phyloP scores from a whole-genome alignment of 352 stramenopile species.

The Phytophthora colocasiae region DNA sequence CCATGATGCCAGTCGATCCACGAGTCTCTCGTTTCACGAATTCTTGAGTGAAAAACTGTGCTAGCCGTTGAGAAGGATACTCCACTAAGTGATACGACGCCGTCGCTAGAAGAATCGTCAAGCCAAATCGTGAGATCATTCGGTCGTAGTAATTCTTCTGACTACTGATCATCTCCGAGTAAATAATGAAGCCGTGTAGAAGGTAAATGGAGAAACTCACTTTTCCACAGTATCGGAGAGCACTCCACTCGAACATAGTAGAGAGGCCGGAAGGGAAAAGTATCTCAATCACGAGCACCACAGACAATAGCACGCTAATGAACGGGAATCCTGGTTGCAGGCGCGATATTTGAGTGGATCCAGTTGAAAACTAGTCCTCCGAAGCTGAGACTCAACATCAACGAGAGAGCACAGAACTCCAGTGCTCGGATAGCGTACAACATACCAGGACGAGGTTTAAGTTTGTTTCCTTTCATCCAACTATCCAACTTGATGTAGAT shows the following conservation, averaged over 20 bases:
- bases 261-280: conserved; percentile 32
- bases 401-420: conserved; percentile 7
- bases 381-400: conserved; percentile 39
- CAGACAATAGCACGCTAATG: conserved; percentile 30
- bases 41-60: background rate
- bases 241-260: conserved; percentile 10
- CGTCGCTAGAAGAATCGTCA: background rate
- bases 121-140: background rate
- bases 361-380: background rate
- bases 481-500: conserved; percentile 32
- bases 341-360: conserved; percentile 16
- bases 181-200: background rate
- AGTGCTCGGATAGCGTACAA: conserved; percentile 16
- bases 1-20: background rate
- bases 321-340: conserved; percentile 24
- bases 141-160: background rate
- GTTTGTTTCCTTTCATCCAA: conserved; percentile 10
- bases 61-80: background rate
- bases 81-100: background rate
- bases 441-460: conserved; percentile 6
- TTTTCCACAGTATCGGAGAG: background rate
- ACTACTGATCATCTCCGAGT: background rate
- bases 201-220: background rate
- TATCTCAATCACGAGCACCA: conserved; percentile 45
- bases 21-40: background rate